Conservation (phyloP, 2,329 filamentous ascomycete species). For the Lithohypha guttulata region DNA sequence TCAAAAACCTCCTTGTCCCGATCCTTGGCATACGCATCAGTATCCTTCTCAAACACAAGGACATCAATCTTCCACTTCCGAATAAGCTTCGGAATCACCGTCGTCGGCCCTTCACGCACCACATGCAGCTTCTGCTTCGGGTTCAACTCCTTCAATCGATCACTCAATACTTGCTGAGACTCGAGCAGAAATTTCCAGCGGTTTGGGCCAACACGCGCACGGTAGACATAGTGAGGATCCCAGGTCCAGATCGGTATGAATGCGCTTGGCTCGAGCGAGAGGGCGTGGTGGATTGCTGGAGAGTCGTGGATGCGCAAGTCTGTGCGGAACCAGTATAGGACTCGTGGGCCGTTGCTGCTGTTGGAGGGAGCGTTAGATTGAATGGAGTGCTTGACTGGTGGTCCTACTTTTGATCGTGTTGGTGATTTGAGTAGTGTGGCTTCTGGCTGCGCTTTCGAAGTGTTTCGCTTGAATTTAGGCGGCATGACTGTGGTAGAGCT, state of each 20-base stretch:
- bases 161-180: conserved; percentile 62
- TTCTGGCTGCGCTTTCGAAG: neutral
- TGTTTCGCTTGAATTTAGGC: neutral
- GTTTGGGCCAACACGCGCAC: conserved; percentile 58
- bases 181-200: conserved; percentile 65
- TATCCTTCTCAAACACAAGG: conserved; percentile 69
- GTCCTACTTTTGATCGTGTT: conserved; percentile 5
- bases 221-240: conserved; percentile 72
- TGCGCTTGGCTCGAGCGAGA: conserved; percentile 56
- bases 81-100: conserved; percentile 61
- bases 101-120: conserved; percentile 61
- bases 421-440: neutral
- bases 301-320: conserved; percentile 69
- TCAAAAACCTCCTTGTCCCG: conserved; percentile 50
- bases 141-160: conserved; percentile 57
- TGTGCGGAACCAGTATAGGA: conserved; percentile 71
- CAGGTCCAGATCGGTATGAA: conserved; percentile 70
- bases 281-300: conserved; percentile 58
- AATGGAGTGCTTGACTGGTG: conserved; percentile 13
- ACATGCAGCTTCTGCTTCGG: conserved; percentile 60
- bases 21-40: conserved; percentile 58
- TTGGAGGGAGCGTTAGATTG: neutral
- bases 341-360: conserved; percentile 33
- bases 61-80: conserved; percentile 64
- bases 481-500: too few relatives aligned